These are phyloP conservation scores for Cutaneotrichosporon dermatis DNA, from an alignment of 1,284 basidiomycete species.

Conservation along the genomic window DNA sequence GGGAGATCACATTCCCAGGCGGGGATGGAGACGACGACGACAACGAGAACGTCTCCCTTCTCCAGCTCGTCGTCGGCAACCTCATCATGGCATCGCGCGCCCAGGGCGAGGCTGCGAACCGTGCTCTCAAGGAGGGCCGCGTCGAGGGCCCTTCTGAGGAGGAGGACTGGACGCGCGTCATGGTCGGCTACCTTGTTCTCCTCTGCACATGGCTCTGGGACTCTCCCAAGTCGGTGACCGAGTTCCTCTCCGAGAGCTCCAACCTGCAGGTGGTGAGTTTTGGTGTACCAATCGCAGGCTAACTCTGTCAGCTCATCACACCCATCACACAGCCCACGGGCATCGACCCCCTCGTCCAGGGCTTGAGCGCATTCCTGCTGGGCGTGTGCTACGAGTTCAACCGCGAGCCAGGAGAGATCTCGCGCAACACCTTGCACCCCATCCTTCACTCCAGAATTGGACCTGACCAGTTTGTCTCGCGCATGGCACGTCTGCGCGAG, in stretches of 20 bases:
- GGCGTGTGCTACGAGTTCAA: slow-evolving; percentile 95
- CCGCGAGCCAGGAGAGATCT: slow-evolving; percentile 84
- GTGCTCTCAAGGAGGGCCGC: slow-evolving; percentile 38
- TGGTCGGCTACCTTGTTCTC: slow-evolving; percentile 77
- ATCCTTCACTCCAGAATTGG: slow-evolving; percentile 76
- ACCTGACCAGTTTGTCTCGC: slow-evolving; percentile 80
- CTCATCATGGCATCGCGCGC: slow-evolving; percentile 59
- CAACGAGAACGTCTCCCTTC: slow-evolving; percentile 54
- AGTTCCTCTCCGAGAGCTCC: slow-evolving; percentile 81
- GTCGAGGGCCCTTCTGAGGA: slow-evolving; percentile 43
- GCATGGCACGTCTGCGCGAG: slow-evolving; percentile 78
- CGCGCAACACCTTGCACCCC: slow-evolving; percentile 76
- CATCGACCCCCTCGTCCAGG: slow-evolving; percentile 80
- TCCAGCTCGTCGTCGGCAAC: slow-evolving; percentile 59
- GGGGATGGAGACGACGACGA: slow-evolving; percentile 48
- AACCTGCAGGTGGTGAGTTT: slow-evolving; percentile 78
- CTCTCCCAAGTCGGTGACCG: slow-evolving; percentile 77
- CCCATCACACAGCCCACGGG: slow-evolving; percentile 88
- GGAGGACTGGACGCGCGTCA: slow-evolving; percentile 80
- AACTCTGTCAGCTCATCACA: slow-evolving; percentile 67
- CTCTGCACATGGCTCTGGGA: slow-evolving; percentile 96
- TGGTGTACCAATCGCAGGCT: background rate
- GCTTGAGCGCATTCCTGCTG: slow-evolving; percentile 84
- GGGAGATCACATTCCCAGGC: slow-evolving; percentile 49
- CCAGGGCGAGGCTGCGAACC: slow-evolving; percentile 51